These are phyloP conservation scores for Malbranchea cinnamomea DNA, from an alignment of 2,329 filamentous ascomycete species.

Conservation along the genomic window DNA sequence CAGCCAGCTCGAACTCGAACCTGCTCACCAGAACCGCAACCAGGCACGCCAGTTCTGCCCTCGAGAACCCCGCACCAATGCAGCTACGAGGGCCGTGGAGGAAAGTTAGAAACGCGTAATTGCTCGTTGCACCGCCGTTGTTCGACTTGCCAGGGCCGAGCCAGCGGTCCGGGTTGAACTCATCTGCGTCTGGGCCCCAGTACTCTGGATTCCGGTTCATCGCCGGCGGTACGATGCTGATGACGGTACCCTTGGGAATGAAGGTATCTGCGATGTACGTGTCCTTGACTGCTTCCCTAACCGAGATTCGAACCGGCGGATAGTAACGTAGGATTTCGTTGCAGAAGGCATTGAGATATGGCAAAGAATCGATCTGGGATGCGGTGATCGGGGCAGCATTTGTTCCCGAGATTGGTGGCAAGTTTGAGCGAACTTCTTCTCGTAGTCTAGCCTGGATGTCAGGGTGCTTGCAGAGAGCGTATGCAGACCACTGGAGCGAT, in stretches of 20 bases:
- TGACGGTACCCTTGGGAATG: constrained; percentile 54
- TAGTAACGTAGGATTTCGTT: constrained; percentile 62
- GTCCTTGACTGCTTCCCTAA: constrained; percentile 50
- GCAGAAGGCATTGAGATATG: constrained; percentile 67
- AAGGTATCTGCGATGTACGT: constrained; percentile 49
- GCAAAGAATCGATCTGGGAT: constrained; percentile 48
- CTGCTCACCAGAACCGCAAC: constrained; percentile 61
- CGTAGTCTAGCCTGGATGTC: constrained; percentile 53
- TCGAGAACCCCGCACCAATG: constrained; percentile 69
- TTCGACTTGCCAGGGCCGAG: constrained; percentile 37
- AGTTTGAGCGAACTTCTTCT: constrained; percentile 46
- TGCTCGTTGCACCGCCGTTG: constrained; percentile 57
- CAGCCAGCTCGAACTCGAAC: constrained; percentile 53
- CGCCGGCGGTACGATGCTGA: constrained; percentile 51
- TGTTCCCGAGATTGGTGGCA: constrained; percentile 39
- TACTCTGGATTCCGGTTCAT: constrained; percentile 53
- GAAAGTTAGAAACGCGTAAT: constrained; percentile 69
- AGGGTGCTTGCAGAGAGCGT: constrained; percentile 51
- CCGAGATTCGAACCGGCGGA: constrained; percentile 55
- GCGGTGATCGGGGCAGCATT: constrained; percentile 53
- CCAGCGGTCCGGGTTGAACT: constrained; percentile 73
- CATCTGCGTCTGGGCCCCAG: constrained; percentile 61
- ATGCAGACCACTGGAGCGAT: constrained; percentile 60
- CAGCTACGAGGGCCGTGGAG: constrained; percentile 74
- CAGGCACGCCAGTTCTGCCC: constrained; percentile 71